Conservation (phyloP, 768 basidiomycete genomes). For the Mycena haematopus region DNA sequence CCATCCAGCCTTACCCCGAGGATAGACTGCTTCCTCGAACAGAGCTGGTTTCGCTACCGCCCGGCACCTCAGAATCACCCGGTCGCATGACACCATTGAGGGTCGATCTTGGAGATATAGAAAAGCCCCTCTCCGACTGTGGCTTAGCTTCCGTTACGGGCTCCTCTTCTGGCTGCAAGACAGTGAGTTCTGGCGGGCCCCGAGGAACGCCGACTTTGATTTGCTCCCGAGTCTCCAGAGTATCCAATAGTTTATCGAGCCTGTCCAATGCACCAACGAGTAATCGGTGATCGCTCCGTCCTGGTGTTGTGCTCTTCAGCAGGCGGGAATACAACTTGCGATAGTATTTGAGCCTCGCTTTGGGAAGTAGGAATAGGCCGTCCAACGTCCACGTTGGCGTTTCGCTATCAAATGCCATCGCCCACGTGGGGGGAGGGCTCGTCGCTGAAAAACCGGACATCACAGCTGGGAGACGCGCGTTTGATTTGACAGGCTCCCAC, state of each 20-base stretch:
- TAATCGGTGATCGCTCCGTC: constrained; percentile 84
- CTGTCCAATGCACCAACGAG: constrained; percentile 82
- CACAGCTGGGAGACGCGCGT: constrained; percentile 70
- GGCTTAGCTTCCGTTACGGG: constrained; percentile 62
- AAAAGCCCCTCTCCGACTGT: constrained; percentile 36
- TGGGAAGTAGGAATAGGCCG: constrained; percentile 85
- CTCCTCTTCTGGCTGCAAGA: constrained; percentile 55
- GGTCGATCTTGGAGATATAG: constrained; percentile 28
- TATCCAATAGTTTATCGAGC: constrained; percentile 74
- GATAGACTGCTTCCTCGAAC: constrained; percentile 58
- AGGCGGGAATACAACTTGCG: constrained; percentile 86
- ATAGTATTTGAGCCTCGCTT: constrained; percentile 87
- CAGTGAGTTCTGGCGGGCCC: constrained; percentile 30
- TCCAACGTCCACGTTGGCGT: constrained; percentile 82
- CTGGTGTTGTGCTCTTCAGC: constrained; percentile 85
- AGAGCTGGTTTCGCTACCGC: constrained; percentile 59
- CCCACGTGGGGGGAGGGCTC: constrained; percentile 61
- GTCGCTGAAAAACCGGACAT: constrained; percentile 72
- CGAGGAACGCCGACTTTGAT: constrained; percentile 53
- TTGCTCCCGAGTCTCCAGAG: constrained; percentile 64
- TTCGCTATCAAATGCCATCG: constrained; percentile 44
- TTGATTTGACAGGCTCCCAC: constrained; percentile 82
- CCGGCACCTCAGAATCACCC: constrained; percentile 36
- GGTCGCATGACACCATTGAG: constrained; percentile 29
- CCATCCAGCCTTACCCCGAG: constrained; percentile 53